phyloP scores from a whole-genome alignment of 164 flowering plant species.

The Euptelea pleiosperma region DNA sequence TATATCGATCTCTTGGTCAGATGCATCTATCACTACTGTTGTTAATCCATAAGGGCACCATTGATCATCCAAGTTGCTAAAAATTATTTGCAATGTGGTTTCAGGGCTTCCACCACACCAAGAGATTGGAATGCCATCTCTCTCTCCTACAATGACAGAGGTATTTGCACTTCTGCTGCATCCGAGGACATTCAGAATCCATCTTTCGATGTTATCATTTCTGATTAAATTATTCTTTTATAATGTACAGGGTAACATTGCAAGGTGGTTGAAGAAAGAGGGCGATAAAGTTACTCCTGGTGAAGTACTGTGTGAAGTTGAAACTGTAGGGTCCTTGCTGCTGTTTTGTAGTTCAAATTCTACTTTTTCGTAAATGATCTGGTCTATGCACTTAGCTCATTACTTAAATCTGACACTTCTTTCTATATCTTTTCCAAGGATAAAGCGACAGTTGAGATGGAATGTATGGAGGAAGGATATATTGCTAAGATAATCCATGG shows the following conservation, averaged over 20 bases:
- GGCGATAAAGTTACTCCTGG: slow-evolving; percentile 90
- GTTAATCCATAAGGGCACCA: background rate
- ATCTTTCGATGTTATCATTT: slow-evolving; percentile 1
- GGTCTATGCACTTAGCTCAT: background rate
- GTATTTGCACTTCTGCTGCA: slow-evolving; percentile 26
- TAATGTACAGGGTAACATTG: slow-evolving; percentile 77
- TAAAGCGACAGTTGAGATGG: slow-evolving; percentile 99
- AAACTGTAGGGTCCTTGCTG: slow-evolving; percentile 60
- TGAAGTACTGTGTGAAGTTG: slow-evolving; percentile 98
- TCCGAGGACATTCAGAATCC: background rate
- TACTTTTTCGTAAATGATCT: background rate
- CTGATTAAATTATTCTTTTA: slow-evolving; percentile 8
- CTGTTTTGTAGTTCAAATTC: background rate
- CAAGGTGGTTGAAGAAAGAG: slow-evolving; percentile 95
- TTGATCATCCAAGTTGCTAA: background rate
- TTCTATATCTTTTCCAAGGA: slow-evolving; percentile 40
- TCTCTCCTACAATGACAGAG: slow-evolving; percentile 98
- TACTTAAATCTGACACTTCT: background rate
- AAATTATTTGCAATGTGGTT: slow-evolving; percentile 14
- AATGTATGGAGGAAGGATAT: slow-evolving; percentile 99
- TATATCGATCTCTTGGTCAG: too few relatives aligned
- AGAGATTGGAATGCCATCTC: slow-evolving; percentile 99
- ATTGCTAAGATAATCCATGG: slow-evolving; percentile 82
- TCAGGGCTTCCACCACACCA: slow-evolving; percentile 94
- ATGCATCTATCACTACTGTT: background rate